Conservation (phyloP, 2,329 filamentous ascomycete genomes). For the Parascedosporium putredinis region DNA sequence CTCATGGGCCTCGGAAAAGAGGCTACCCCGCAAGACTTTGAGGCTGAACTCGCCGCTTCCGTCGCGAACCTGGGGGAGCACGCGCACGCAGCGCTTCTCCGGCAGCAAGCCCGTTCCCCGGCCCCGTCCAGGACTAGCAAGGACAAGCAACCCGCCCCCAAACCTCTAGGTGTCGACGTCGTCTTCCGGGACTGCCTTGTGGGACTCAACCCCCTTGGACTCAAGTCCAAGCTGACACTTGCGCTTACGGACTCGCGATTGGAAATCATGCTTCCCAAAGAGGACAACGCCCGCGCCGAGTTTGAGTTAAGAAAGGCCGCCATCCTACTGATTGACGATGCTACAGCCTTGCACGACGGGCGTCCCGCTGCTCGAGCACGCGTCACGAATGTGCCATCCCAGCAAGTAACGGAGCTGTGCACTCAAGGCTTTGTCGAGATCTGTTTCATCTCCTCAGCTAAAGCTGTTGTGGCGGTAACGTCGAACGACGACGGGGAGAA, state of each 20-base stretch:
- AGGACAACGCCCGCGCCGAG: slow-evolving; percentile 51
- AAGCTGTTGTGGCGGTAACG: slow-evolving; percentile 51
- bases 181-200: slow-evolving; percentile 70
- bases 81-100: slow-evolving; percentile 37
- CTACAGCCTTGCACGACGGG: slow-evolving; percentile 23
- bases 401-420: slow-evolving; percentile 45
- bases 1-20: slow-evolving; percentile 61
- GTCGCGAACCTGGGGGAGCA: slow-evolving; percentile 66
- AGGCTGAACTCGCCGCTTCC: slow-evolving; percentile 65
- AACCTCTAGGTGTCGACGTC: slow-evolving; percentile 61
- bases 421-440: slow-evolving; percentile 73
- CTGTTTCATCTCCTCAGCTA: slow-evolving; percentile 76
- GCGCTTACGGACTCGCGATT: slow-evolving; percentile 70
- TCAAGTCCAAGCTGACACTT: slow-evolving; percentile 65
- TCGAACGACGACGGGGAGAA: slow-evolving; percentile 45
- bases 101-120: slow-evolving; percentile 8
- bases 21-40: slow-evolving; percentile 61
- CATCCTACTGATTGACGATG: slow-evolving; percentile 72
- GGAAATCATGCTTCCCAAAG: slow-evolving; percentile 54
- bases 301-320: slow-evolving; percentile 71
- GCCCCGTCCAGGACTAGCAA: slow-evolving; percentile 15
- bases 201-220: slow-evolving; percentile 70
- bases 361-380: slow-evolving; percentile 9
- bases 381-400: slow-evolving; percentile 13
- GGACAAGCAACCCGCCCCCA: slow-evolving; percentile 19